Conservation (phyloP, 805 yeast genomes). For the Monosporozyma yasuniensis region DNA sequence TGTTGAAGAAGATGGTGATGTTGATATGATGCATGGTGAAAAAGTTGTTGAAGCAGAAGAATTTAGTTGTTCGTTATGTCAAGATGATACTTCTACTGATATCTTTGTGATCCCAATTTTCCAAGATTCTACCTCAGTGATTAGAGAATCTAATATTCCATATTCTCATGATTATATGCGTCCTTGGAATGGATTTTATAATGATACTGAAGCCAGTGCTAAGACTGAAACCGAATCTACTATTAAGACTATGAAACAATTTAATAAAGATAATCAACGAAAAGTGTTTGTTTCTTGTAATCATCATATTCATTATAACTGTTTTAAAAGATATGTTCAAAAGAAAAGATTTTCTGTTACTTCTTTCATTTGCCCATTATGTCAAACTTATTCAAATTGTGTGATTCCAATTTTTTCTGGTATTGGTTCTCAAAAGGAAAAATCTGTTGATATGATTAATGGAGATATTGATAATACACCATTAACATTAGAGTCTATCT, state of each 20-base stretch:
- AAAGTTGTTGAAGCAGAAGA: constrained; percentile 21
- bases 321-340: constrained; percentile 63
- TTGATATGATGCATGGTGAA: constrained; percentile 31
- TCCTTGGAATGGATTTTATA: constrained; percentile 25
- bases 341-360: constrained; percentile 46
- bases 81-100: constrained; percentile 41
- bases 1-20: constrained; percentile 37
- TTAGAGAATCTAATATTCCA: constrained; percentile 35
- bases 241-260: constrained; percentile 10
- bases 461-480: background rate
- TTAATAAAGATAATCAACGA: constrained; percentile 8
- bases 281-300: constrained; percentile 73
- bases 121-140: constrained; percentile 37
- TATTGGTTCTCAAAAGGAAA: constrained; percentile 3
- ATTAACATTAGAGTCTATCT: background rate
- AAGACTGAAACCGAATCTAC: constrained; percentile 14
- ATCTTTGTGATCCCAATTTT: constrained; percentile 53
- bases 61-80: constrained; percentile 50
- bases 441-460: background rate
- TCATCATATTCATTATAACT: constrained; percentile 81
- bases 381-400: constrained; percentile 56
- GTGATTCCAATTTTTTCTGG: constrained; percentile 22
- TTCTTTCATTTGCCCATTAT: constrained; percentile 86
- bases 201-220: constrained; percentile 17
- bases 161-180: constrained; percentile 23